Conservation (phyloP, 1,284 basidiomycete genomes). For the Pisolithus thermaeus region DNA sequence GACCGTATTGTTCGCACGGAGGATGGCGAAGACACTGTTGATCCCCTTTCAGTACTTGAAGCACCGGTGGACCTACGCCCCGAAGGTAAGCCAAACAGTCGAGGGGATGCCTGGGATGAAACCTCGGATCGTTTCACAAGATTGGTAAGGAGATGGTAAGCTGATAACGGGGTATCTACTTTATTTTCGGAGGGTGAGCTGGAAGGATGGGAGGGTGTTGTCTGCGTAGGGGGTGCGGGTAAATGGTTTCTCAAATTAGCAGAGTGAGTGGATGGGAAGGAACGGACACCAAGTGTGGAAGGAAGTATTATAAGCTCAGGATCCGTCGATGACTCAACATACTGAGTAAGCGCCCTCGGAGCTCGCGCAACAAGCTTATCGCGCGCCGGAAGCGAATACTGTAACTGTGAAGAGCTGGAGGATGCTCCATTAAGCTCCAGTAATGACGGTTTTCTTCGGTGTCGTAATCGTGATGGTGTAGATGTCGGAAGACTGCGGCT, state of each 20-base stretch:
- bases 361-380: constrained; percentile 54
- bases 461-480: constrained; percentile 23
- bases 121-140: constrained; percentile 37
- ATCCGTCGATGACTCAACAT: constrained; percentile 51
- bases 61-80: constrained; percentile 21
- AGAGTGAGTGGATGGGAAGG: constrained; percentile 34
- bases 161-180: constrained; percentile 42
- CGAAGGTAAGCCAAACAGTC: constrained; percentile 20
- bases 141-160: constrained; percentile 54
- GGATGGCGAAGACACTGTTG: constrained; percentile 8
- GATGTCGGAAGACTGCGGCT: constrained; percentile 50
- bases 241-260: constrained; percentile 12
- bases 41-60: constrained; percentile 11
- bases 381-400: constrained; percentile 45
- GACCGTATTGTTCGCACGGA: constrained; percentile 7
- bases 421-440: constrained; percentile 36
- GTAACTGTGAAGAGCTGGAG: constrained; percentile 36
- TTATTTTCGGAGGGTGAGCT: constrained; percentile 24
- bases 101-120: constrained; percentile 25
- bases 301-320: constrained; percentile 53
- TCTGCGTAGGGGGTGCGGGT: constrained; percentile 2
- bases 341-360: constrained; percentile 70
- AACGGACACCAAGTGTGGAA: constrained; percentile 62
- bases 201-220: constrained; percentile 15
- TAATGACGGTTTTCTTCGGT: constrained; percentile 43